Evolutionary conservation across 2,329 filamentous ascomycete species (phyloP).

Genomic region (Pseudonectria foliicola): DNA sequence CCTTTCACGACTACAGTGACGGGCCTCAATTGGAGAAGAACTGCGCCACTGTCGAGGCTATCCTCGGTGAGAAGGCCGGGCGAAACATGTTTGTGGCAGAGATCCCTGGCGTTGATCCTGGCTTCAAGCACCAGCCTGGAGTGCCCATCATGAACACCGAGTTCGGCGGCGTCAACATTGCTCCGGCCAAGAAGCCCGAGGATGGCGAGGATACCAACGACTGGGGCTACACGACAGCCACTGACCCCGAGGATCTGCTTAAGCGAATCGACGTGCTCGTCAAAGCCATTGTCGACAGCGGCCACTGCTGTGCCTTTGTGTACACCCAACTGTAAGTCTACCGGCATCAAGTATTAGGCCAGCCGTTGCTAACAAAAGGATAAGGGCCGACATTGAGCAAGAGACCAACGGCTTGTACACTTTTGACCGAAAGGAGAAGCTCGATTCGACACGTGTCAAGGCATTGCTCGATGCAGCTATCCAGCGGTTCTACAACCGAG

Average conservation of each 20-base stretch:
- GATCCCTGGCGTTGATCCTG: constrained; percentile 35
- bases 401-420: constrained; percentile 62
- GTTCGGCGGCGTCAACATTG: constrained; percentile 63
- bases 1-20: constrained; percentile 63
- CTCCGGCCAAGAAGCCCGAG: constrained; percentile 32
- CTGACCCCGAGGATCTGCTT: constrained; percentile 51
- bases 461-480: constrained; percentile 48
- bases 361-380: constrained; percentile 2
- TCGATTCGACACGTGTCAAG: constrained; percentile 50
- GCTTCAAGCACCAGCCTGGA: constrained; percentile 42
- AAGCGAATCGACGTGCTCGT: constrained; percentile 51
- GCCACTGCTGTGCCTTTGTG: constrained; percentile 55
- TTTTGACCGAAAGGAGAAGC: constrained; percentile 53
- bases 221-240: constrained; percentile 64
- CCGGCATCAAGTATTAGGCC: not conserved
- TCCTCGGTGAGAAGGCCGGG: constrained; percentile 45
- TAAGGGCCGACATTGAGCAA: constrained; percentile 54
- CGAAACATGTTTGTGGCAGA: constrained; percentile 48
- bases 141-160: constrained; percentile 60
- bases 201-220: constrained; percentile 37
- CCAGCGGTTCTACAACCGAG: constrained; percentile 35
- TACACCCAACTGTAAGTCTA: constrained; percentile 56
- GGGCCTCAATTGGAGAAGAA: constrained; percentile 46
- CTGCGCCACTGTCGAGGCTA: constrained; percentile 45
- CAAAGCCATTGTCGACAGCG: constrained; percentile 48